These are phyloP conservation scores for Moesziomyces sp. DNA, from an alignment of 1,284 basidiomycete species.

Conservation along the genomic window DNA sequence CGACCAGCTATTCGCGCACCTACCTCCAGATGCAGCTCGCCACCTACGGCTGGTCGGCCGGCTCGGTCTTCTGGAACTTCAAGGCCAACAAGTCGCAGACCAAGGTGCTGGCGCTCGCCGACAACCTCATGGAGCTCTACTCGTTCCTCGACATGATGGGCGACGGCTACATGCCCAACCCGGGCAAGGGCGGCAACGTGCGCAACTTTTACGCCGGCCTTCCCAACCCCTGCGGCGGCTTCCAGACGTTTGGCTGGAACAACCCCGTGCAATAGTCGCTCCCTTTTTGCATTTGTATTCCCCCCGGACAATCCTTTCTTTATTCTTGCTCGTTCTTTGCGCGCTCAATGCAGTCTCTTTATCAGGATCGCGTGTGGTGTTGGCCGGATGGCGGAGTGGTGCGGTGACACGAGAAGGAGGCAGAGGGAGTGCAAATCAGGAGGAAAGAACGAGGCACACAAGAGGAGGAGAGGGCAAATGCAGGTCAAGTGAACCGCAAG, in stretches of 20 bases:
- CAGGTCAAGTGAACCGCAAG: no score
- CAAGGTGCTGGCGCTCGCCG: conserved; percentile 29
- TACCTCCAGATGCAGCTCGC: conserved; percentile 56
- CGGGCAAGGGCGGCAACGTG: conserved; percentile 35
- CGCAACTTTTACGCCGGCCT: conserved; percentile 28
- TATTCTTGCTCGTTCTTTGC: no score
- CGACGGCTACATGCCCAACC: conserved; percentile 36
- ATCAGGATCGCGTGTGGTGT: no score
- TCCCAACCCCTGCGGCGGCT: conserved; percentile 36
- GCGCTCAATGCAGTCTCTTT: no score
- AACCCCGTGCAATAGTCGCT: conserved; percentile 20
- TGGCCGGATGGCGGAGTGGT: no score
- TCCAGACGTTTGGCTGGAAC: conserved; percentile 33
- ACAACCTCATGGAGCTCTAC: conserved; percentile 45
- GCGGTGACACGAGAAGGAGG: no score
- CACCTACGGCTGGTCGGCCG: conserved; percentile 64
- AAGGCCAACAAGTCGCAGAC: conserved; percentile 44
- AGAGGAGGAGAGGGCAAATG: no score
- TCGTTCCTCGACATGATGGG: conserved; percentile 46
- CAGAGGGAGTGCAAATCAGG: no score
- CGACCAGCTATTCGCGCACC: conserved; percentile 18
- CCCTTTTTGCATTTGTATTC: not conserved
- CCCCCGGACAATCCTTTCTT: not conserved
- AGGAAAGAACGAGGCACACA: no score
- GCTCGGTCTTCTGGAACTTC: conserved; percentile 64